Evolutionary conservation across 345 rosid genomes (phyloP).

Genomic region (Combretum micranthum): DNA sequence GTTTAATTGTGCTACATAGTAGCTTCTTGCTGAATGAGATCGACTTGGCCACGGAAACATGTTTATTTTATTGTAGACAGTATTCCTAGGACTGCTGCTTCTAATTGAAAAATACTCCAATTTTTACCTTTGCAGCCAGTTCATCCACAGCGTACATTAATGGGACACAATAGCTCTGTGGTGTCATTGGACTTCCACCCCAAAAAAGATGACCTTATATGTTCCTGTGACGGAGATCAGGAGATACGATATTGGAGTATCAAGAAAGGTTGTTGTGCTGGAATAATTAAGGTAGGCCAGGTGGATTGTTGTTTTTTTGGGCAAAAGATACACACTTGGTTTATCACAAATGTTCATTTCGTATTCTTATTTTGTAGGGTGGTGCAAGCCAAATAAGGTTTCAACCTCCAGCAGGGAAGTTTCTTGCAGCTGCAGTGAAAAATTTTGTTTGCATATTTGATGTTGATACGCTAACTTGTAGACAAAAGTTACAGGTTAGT

Average conservation of each 20-base stretch:
- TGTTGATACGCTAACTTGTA: constrained; percentile 48
- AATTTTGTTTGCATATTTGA: constrained; percentile 47
- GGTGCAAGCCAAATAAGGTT: constrained; percentile 53
- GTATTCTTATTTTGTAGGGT: constrained; percentile 23
- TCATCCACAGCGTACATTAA: constrained; percentile 42
- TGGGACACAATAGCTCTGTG: constrained; percentile 56
- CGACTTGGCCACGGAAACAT: no score
- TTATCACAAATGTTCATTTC: not conserved
- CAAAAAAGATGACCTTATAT: constrained; percentile 51
- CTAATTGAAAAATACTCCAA: not conserved
- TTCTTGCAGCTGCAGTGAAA: constrained; percentile 55
- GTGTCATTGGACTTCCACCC: constrained; percentile 73
- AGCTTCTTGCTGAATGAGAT: no score
- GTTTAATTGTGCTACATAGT: not conserved
- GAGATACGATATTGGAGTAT: constrained; percentile 77
- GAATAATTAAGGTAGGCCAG: constrained; percentile 42
- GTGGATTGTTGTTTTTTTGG: not conserved
- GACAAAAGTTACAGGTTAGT: constrained; percentile 49
- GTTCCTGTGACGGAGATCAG: constrained; percentile 50
- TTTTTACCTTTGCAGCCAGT: constrained; percentile 38
- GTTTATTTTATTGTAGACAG: no score
- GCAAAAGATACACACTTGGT: not conserved
- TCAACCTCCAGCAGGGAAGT: constrained; percentile 52
- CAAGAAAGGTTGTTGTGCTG: constrained; percentile 53
- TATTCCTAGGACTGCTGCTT: no score